A percentile compares a stretch with the other conserved stretches of the same genome.
These are phyloP conservation scores for Ilex aquifolium DNA, from an alignment of 257 asterid genomes.

Conservation along the genomic window DNA sequence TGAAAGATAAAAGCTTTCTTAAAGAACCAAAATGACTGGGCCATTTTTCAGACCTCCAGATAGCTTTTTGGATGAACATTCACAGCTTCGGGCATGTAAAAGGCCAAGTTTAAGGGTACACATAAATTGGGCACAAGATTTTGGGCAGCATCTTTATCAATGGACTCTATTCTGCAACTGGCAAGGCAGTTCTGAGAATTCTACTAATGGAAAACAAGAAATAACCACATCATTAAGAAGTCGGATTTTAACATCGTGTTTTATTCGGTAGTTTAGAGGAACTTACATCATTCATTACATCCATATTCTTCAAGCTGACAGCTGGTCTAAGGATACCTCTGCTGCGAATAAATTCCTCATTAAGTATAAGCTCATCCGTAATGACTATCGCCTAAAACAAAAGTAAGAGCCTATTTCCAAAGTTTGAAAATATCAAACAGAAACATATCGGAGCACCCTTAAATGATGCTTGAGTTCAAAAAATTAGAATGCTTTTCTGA, in stretches of 20 bases:
- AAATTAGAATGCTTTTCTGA: neutral
- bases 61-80: constrained; percentile 66
- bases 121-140: constrained; percentile 59
- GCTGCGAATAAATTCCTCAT: constrained; percentile 18
- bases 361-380: neutral
- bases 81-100: constrained; percentile 86
- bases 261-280: constrained; percentile 12
- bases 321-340: constrained; percentile 92
- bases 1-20: neutral
- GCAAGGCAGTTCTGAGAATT: constrained; percentile 81
- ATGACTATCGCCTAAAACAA: neutral
- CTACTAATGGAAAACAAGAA: constrained; percentile 51
- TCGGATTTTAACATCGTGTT: constrained; percentile 11
- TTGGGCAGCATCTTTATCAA: constrained; percentile 60
- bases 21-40: neutral
- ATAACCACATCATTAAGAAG: constrained; percentile 25
- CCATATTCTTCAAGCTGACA: constrained; percentile 59
- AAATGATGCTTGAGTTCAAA: neutral
- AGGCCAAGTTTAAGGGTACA: constrained; percentile 61
- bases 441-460: too few relatives aligned
- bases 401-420: too few relatives aligned
- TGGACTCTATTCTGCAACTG: constrained; percentile 66
- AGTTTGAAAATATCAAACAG: too few relatives aligned
- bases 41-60: constrained; percentile 59
- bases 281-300: constrained; percentile 65